Evolutionary conservation across 1,284 basidiomycete genomes (phyloP).

Genomic region (Moesziomyces parantarcticus): DNA sequence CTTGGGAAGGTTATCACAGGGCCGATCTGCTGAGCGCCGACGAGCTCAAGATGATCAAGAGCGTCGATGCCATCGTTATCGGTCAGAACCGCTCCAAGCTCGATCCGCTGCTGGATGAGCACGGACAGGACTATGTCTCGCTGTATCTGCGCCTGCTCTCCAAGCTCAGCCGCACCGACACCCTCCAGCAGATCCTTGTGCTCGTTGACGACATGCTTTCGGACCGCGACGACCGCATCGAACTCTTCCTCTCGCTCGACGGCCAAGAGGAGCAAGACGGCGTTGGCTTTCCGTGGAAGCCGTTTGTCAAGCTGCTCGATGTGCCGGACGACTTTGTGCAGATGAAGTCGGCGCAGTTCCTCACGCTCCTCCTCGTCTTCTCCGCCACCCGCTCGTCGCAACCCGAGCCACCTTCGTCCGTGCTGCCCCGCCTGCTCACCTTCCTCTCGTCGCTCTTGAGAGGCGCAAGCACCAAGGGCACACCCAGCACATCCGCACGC

Average conservation of each 20-base stretch:
- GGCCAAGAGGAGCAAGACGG: slow-evolving; percentile 48
- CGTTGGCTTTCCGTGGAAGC: slow-evolving; percentile 84
- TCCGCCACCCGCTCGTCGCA: slow-evolving; percentile 36
- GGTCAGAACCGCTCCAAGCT: slow-evolving; percentile 89
- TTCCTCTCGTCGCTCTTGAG: slow-evolving; percentile 47
- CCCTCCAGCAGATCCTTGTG: slow-evolving; percentile 91
- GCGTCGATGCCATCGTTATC: slow-evolving; percentile 82
- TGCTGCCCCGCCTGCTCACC: slow-evolving; percentile 39
- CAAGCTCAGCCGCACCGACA: slow-evolving; percentile 91
- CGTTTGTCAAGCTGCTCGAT: slow-evolving; percentile 82
- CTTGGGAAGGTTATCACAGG: slow-evolving; percentile 98
- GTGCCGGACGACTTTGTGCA: slow-evolving; percentile 93
- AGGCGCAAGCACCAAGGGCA: slow-evolving; percentile 32
- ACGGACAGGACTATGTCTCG: slow-evolving; percentile 76
- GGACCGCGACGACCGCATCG: slow-evolving; percentile 70
- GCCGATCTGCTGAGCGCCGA: slow-evolving; percentile 88
- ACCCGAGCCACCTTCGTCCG: slow-evolving; percentile 33
- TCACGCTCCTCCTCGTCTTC: slow-evolving; percentile 79
- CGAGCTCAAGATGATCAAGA: slow-evolving; percentile 81
- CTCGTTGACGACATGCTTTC: slow-evolving; percentile 88
- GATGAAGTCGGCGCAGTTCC: slow-evolving; percentile 86
- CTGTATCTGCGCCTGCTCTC: slow-evolving; percentile 90
- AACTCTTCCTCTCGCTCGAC: slow-evolving; percentile 62
- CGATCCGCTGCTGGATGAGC: slow-evolving; percentile 74
- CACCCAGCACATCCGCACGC: slow-evolving; percentile 5